Conservation (phyloP, 1,284 basidiomycete species). For the Cutaneotrichosporon spelunceum region DNA sequence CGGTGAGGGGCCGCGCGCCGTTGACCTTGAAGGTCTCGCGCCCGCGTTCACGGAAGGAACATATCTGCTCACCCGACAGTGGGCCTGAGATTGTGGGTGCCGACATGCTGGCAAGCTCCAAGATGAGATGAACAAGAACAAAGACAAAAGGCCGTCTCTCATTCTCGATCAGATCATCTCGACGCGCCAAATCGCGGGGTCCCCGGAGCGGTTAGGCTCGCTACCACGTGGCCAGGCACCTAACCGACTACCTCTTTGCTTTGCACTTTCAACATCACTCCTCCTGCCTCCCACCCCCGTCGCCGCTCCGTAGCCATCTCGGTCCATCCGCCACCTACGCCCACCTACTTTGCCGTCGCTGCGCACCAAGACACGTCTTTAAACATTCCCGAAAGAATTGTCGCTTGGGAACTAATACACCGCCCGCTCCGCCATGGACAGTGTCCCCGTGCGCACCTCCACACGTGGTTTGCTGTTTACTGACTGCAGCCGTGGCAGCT, state of each 20-base stretch:
- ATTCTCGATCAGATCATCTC: background rate
- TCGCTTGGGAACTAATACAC: constrained; percentile 10
- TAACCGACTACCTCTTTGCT: background rate
- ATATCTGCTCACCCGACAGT: background rate
- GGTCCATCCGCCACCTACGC: constrained; percentile 8
- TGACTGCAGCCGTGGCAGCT: constrained; percentile 28
- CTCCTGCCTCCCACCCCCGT: background rate
- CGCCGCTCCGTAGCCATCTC: background rate
- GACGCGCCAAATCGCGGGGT: background rate
- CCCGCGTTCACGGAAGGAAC: constrained; percentile 1
- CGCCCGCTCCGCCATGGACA: constrained; percentile 25
- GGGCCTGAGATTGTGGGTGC: background rate
- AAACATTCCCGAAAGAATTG: constrained; percentile 15
- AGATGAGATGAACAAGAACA: background rate
- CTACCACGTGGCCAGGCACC: background rate
- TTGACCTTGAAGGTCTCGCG: background rate
- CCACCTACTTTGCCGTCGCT: background rate
- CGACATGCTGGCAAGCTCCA: background rate
- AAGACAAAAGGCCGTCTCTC: background rate
- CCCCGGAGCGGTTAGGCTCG: background rate
- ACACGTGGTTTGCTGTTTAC: background rate
- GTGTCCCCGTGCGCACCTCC: constrained; percentile 27
- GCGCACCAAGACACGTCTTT: background rate
- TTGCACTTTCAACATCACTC: constrained; percentile 2
- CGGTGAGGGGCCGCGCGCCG: background rate